Evolutionary conservation across 2,329 filamentous ascomycete species (phyloP).

Genomic region (Ustilaginoidea virens): DNA sequence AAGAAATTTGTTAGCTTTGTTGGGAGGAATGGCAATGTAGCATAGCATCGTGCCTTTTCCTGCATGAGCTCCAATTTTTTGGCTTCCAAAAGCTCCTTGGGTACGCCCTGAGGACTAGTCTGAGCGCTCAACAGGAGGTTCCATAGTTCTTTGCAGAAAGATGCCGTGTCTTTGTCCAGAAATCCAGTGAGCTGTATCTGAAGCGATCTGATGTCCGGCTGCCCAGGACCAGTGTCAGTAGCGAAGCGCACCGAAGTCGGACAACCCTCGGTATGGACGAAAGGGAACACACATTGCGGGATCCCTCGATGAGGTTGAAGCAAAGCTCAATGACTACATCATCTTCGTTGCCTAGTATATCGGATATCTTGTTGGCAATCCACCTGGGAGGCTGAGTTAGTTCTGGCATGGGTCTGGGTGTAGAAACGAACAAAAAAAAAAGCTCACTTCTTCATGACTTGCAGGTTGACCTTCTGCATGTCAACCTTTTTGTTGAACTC

Average conservation of each 20-base stretch:
- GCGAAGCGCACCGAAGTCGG: too few species aligned
- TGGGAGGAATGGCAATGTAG: not conserved
- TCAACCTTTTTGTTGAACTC: constrained; percentile 95
- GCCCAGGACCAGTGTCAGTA: constrained; percentile 10
- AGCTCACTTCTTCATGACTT: constrained; percentile 89
- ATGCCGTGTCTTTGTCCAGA: constrained; percentile 75
- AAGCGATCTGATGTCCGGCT: constrained; percentile 92
- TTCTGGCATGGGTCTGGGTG: constrained; percentile 5
- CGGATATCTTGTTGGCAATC: constrained; percentile 78
- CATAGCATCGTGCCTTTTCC: constrained; percentile 56
- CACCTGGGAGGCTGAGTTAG: constrained; percentile 43
- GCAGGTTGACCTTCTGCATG: constrained; percentile 91
- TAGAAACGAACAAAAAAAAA: too few species aligned
- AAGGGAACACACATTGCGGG: constrained; percentile 45
- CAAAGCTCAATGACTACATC: constrained; percentile 87
- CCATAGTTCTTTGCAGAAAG: constrained; percentile 92
- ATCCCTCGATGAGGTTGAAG: constrained; percentile 54
- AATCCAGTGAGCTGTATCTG: constrained; percentile 94
- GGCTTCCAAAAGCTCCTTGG: constrained; percentile 84
- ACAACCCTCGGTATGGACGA: too few species aligned
- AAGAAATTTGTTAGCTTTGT: too few species aligned
- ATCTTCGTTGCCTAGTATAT: constrained; percentile 83
- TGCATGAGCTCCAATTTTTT: constrained; percentile 93
- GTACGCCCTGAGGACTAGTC: constrained; percentile 73
- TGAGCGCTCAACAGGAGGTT: constrained; percentile 83